Evolutionary conservation across 371 early-diverging fungal genomes (phyloP), one percentile per base, ranked within the genome.

Genomic region (Enteropsectra breve): DNA sequence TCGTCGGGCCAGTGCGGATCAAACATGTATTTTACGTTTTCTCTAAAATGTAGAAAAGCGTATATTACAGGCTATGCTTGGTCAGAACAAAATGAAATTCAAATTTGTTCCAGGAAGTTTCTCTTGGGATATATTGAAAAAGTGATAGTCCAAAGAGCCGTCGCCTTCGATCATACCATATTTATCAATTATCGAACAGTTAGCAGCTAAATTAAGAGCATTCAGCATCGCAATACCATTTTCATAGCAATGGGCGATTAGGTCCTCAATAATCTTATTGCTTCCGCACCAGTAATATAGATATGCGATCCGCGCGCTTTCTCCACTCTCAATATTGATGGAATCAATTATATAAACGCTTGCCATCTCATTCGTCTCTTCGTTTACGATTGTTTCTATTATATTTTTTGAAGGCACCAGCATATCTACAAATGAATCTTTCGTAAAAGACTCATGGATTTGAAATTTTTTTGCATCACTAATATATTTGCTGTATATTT

Each of bases 341-440:
- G 80, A 72, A 1, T 69, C 67, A 30, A 76, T n/a, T 33, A 74
- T 40, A 57, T 59, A 76, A 40, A 78, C 56, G 2, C 73, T 66
- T 28, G 73, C 76, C 64, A 78, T 78, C 55, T 69, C 77, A 11
- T 11, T 52, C 11, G 55, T 40, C 3, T 21, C 30, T 11, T 40
- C 54, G 30, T 60, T 55, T 4, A 49, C 15, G 11, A 72, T 46
- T 43, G 68, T 50, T 6, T 67, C 47, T 8, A 62, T 33, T 8
- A 70, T 38, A 37, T 68, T 56, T 18, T 69, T 50, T 21, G 45
- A 34, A 29, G 37, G 33, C 13, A 23, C 52, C n/a, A 77, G 48
- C 32, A 63, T 54, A 50, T 75, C 50, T 49, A 36, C 48, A 52
- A 76, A 73, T 34, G 66, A 65, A 34, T 72, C 71, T 8, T 13